These are phyloP conservation scores for Helichrysum umbraculigerum DNA, from an alignment of 129 eudicot genomes.

Conservation along the genomic window DNA sequence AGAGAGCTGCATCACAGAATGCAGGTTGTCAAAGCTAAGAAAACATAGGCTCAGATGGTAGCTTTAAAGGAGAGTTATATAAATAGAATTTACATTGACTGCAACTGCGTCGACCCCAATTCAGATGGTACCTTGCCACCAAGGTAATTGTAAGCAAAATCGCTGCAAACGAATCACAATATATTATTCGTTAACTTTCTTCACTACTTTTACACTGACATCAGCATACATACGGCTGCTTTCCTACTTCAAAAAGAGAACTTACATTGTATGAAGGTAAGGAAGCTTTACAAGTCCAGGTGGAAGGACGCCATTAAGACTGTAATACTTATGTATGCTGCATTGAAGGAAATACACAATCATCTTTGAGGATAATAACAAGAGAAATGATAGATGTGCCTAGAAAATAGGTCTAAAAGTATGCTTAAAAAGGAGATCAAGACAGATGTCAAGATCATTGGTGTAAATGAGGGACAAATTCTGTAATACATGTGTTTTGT, in stretches of 20 bases:
- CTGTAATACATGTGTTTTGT: no score
- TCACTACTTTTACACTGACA: neutral
- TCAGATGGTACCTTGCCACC: conserved; percentile 68
- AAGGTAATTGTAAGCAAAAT: conserved; percentile 78
- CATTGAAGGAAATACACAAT: conserved; percentile 26
- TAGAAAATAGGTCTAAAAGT: no score
- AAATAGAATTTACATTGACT: conserved; percentile 43
- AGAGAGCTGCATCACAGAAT: conserved; percentile 63
- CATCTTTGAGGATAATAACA: conserved; percentile 15
- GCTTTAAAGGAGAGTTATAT: neutral
- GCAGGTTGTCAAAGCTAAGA: conserved; percentile 16
- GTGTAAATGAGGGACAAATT: no score
- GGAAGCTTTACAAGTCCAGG: conserved; percentile 61
- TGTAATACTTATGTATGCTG: conserved; percentile 64
- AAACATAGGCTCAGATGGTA: neutral
- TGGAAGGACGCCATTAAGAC: conserved; percentile 84
- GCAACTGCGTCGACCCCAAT: conserved; percentile 64
- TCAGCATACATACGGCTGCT: neutral
- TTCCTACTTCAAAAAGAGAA: conserved; percentile 6
- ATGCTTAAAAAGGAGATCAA: no score
- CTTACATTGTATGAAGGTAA: conserved; percentile 65
- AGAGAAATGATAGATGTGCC: neutral
- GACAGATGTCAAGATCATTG: no score
- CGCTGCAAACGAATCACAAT: conserved; percentile 43
- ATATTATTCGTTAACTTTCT: neutral